Base-by-base conservation (phyloP, 805 yeast species). In the Kluyveromyces nonfermentans region DNA sequence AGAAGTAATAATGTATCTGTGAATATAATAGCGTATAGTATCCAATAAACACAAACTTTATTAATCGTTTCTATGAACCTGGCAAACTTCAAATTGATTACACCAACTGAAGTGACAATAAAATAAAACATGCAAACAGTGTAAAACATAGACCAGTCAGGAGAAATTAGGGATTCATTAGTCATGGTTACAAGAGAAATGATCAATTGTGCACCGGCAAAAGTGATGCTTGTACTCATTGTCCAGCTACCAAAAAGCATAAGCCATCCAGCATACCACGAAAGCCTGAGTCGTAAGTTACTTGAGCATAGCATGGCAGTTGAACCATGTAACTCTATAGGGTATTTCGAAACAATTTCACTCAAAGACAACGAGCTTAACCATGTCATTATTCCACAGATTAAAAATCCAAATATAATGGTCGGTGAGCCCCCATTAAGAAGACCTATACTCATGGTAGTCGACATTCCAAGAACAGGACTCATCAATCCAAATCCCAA, bases 181-280 rank as follows among this genome's bases (percentile, higher is more conserved):
- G 76, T 69, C 50, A 84, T 67, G 1, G 88, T 83, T 45, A 82
- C 70, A 17, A 83, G 72, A 2, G 85, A 77, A 5, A 84, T 66
- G 14, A 83, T 73, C 53, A 84, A 77, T 56, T 82, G 88, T 1
- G 89, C 74, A 2, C 90, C 93, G 2, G 85, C 81, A 61, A 80
- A 84, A 18, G 85, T 72, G 42, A 82, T 80, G 46, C 85, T 77
- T 4, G 82, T 77, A 46, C 84, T 77, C 74, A 81, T 82, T 2
- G 86, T 74, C 85, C 87, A 79, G 56, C 82, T 83, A 0, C 93
- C 93, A 20, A 84, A 69, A 16, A 83, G 65, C 42, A 82, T 64
- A 48, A 78, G 74, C 84, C 89, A 84, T 0, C 93, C 93, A 0
- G 86, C 81, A 54, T 74, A 77, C 90, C 90, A 84, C 2, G 87